Evolutionary conservation across 257 asterid genomes (phyloP).

Genomic region (Rhazya stricta): DNA sequence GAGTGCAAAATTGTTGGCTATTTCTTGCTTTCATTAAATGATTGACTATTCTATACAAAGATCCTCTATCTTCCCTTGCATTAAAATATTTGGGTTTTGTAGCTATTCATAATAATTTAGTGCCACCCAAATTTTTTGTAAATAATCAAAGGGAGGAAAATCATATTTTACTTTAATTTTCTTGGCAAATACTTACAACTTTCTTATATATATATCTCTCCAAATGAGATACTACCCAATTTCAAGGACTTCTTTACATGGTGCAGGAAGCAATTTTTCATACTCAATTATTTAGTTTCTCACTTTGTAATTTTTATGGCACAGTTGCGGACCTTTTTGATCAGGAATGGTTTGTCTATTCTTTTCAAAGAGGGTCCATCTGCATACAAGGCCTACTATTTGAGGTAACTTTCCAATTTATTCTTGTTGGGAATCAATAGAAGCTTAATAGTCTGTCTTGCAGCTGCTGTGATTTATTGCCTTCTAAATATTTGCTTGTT

Average conservation of each 20-base stretch:
- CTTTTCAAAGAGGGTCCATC: slow-evolving; percentile 91
- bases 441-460: not conserved
- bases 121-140: not conserved
- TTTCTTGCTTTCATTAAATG: not conserved
- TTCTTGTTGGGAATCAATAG: slow-evolving; percentile 6
- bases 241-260: slow-evolving; percentile 10
- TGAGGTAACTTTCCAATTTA: slow-evolving; percentile 42
- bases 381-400: slow-evolving; percentile 87
- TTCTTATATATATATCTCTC: not conserved
- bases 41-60: not conserved
- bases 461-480: not conserved
- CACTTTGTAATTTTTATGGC: slow-evolving; percentile 19
- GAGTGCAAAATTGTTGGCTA: not conserved
- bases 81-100: not conserved
- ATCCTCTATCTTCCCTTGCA: not conserved
- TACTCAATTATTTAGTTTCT: slow-evolving; percentile 2
- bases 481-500: not conserved
- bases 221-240: not conserved
- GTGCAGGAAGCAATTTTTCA: not conserved
- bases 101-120: not conserved
- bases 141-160: not conserved
- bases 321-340: slow-evolving; percentile 86
- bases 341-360: slow-evolving; percentile 82
- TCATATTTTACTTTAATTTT: not conserved
- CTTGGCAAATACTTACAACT: not conserved